Evolutionary conservation across 805 yeast genomes (phyloP).

Genomic region (Schwanniomyces yamadae): DNA sequence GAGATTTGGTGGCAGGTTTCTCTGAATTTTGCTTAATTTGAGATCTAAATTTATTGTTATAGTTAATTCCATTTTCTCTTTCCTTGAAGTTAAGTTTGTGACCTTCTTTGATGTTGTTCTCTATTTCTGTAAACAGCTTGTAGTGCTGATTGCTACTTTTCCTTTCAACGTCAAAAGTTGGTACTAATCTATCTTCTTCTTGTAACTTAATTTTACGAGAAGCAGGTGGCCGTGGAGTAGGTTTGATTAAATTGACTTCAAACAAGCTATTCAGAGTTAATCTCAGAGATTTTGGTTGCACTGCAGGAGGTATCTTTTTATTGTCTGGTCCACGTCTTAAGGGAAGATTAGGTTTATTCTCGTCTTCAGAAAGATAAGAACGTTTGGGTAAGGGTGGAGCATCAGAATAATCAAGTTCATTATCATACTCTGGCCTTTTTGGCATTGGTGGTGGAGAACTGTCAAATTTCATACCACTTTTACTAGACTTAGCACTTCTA

Average conservation of each 20-base stretch:
- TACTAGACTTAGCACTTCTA: constrained; percentile 8
- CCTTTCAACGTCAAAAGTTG: not conserved
- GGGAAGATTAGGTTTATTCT: not conserved
- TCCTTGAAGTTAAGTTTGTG: not conserved
- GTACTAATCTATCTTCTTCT: too few species aligned
- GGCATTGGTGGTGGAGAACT: constrained; percentile 9
- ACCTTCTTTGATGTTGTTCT: constrained; percentile 13
- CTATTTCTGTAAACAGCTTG: constrained; percentile 22
- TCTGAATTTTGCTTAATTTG: not conserved
- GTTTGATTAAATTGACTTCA: too few species aligned
- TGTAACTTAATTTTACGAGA: too few species aligned
- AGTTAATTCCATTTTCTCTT: too few species aligned
- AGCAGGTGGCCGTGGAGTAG: too few species aligned
- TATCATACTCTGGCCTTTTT: constrained; percentile 5
- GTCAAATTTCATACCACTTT: constrained; percentile 1
- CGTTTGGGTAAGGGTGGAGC: constrained; percentile 1
- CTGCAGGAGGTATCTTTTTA: not conserved
- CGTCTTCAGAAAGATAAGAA: not conserved
- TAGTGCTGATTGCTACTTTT: constrained; percentile 6
- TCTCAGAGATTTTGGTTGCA: not conserved
- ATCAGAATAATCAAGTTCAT: not conserved
- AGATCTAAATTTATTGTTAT: not conserved
- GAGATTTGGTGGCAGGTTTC: not conserved
- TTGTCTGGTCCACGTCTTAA: not conserved
- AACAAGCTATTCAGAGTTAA: too few species aligned